A percentile compares a stretch with the other conserved stretches of the same genome.
phyloP scores from a whole-genome alignment of 345 rosid genomes.

The Hibiscus trionum region DNA sequence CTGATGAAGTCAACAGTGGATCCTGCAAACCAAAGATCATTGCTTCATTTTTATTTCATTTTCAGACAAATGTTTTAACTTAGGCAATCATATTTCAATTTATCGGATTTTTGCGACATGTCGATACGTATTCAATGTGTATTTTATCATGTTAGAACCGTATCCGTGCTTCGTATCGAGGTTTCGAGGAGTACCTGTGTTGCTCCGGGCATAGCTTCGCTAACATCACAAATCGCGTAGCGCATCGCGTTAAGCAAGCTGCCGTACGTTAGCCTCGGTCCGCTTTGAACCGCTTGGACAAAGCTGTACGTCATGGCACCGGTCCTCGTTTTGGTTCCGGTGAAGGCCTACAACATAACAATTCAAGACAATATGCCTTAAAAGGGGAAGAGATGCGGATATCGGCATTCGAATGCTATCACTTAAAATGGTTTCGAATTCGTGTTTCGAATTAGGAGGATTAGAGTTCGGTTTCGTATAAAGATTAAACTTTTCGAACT shows the following conservation, averaged over 20 bases:
- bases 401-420: background rate
- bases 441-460: background rate
- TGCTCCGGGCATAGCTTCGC: background rate
- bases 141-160: background rate
- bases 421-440: background rate
- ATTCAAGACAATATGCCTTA: background rate
- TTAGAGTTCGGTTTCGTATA: background rate
- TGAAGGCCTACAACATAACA: conserved; percentile 40
- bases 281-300: conserved; percentile 54
- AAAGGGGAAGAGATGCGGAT: background rate
- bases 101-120: too few relatives aligned
- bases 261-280: conserved; percentile 54
- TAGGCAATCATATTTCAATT: background rate
- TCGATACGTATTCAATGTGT: background rate
- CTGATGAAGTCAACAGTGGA: conserved; percentile 50
- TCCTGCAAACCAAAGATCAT: conserved; percentile 35
- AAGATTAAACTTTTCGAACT: background rate
- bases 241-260: conserved; percentile 50
- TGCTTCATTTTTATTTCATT: background rate
- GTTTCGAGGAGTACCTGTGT: conserved; percentile 23
- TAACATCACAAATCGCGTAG: background rate
- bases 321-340: conserved; percentile 33
- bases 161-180: background rate
- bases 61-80: background rate
- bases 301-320: conserved; percentile 81